Evolutionary conservation across 768 basidiomycete species (phyloP).

Genomic region (Naganishia onofrii): DNA sequence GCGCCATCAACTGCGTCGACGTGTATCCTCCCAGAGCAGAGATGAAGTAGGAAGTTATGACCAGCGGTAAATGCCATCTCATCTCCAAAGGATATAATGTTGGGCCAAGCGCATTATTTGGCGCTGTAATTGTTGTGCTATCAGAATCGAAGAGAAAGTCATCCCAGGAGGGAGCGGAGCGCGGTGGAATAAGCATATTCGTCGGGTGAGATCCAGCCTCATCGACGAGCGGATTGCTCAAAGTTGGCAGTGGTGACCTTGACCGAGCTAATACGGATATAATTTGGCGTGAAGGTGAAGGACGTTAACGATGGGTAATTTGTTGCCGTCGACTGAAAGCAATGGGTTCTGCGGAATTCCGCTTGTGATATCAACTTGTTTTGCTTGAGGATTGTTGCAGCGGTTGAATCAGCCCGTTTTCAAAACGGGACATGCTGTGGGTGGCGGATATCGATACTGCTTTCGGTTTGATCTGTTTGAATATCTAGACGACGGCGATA

Average conservation of each 20-base stretch:
- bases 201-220: background rate
- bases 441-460: background rate
- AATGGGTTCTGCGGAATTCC: background rate
- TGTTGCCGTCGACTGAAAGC: no score
- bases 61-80: conserved; percentile 20
- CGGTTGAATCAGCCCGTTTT: background rate
- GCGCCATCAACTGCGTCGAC: conserved; percentile 28
- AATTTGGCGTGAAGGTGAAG: no score
- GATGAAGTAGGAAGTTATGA: conserved; percentile 23
- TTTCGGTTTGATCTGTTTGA: background rate
- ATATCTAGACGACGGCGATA: no score
- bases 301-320: no score
- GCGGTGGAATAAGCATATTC: background rate
- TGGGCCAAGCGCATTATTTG: background rate
- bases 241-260: background rate
- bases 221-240: background rate
- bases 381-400: background rate
- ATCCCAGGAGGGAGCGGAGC: conserved; percentile 13
- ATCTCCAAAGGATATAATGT: conserved; percentile 7
- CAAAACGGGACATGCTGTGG: background rate
- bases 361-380: background rate
- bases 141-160: conserved; percentile 23
- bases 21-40: conserved; percentile 30
- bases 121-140: background rate
- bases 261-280: background rate